Evolutionary conservation across 352 stramenopile species (phyloP).

Genomic region (Pythium utonaiense): DNA sequence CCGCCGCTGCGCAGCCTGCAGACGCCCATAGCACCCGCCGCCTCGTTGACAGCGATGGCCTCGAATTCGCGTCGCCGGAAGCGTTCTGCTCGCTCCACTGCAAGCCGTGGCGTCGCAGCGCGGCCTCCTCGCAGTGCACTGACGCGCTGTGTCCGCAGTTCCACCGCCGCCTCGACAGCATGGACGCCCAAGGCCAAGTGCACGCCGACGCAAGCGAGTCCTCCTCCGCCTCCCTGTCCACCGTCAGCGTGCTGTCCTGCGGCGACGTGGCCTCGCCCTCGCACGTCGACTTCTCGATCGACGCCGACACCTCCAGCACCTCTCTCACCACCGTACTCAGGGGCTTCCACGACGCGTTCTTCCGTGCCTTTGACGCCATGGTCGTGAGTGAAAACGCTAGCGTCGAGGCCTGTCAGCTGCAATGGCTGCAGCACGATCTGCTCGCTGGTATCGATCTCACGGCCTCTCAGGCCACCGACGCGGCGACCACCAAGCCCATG

Average conservation of each 20-base stretch:
- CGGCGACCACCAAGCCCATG: slow-evolving; percentile 24
- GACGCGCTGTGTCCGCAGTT: slow-evolving; percentile 10
- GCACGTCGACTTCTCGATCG: slow-evolving; percentile 39
- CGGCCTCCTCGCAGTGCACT: slow-evolving; percentile 12
- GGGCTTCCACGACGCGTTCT: slow-evolving; percentile 60
- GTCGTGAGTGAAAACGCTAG: slow-evolving; percentile 49
- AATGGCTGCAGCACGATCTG: slow-evolving; percentile 61
- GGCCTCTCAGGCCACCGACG: not conserved
- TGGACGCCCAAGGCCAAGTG: not conserved
- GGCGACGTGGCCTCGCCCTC: slow-evolving; percentile 31
- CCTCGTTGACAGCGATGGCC: slow-evolving; percentile 36
- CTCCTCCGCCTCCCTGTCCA: slow-evolving; percentile 18
- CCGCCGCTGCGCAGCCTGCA: not conserved
- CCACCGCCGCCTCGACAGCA: not conserved
- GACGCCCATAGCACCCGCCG: not conserved
- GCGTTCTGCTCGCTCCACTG: slow-evolving; percentile 65
- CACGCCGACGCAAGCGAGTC: slow-evolving; percentile 12
- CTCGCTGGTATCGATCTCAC: slow-evolving; percentile 29
- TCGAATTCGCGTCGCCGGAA: slow-evolving; percentile 40
- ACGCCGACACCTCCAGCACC: slow-evolving; percentile 19
- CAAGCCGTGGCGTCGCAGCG: slow-evolving; percentile 18
- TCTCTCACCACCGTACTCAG: slow-evolving; percentile 34
- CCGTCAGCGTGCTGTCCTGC: slow-evolving; percentile 31
- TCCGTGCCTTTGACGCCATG: slow-evolving; percentile 63
- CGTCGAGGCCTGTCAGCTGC: slow-evolving; percentile 57